Conservation (phyloP, 2,329 filamentous ascomycete genomes). For the Scedosporium apiospermum region DNA sequence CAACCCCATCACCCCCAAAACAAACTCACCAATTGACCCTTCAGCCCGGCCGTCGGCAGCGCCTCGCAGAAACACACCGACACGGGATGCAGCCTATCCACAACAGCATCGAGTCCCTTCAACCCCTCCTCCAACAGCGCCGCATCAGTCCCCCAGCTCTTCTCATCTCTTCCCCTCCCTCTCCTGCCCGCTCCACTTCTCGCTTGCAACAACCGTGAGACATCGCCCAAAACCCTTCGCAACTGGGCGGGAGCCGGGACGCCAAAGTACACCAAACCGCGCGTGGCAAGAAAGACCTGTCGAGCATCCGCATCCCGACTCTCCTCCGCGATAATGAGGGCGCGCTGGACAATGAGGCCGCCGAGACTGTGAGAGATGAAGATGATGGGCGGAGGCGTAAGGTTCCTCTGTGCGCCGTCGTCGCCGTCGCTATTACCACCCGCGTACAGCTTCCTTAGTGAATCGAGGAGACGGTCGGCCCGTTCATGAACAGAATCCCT, state of each 20-base stretch:
- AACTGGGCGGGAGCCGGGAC: conserved; percentile 1
- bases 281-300: background rate
- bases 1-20: background rate
- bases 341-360: conserved; percentile 4
- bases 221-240: background rate
- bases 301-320: background rate
- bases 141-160: background rate
- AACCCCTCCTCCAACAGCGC: background rate
- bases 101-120: background rate
- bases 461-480: background rate
- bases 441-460: background rate
- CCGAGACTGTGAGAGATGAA: conserved; percentile 7
- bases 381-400: background rate
- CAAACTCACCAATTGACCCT: background rate
- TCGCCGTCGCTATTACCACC: no score
- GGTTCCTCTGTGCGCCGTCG: background rate
- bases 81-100: background rate
- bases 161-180: background rate
- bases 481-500: background rate
- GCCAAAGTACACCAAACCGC: conserved; percentile 5
- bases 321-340: background rate
- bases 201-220: background rate
- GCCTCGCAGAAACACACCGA: conserved; percentile 6
- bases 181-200: background rate
- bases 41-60: background rate